Base-by-base conservation (phyloP, 2,329 filamentous ascomycete genomes). In the Grosmannia huntii region DNA sequence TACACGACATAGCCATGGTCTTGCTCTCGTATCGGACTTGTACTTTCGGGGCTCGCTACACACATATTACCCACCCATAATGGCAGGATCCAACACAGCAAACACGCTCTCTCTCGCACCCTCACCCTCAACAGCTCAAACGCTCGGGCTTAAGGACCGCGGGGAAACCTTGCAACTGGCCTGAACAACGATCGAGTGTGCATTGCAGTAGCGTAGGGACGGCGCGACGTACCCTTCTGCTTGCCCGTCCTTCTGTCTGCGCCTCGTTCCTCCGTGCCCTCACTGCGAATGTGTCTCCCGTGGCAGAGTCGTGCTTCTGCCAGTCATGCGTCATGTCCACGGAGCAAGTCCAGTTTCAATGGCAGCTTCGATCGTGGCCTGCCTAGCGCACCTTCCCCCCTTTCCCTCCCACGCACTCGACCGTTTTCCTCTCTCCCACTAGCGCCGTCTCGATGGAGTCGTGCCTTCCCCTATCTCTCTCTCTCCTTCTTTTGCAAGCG, bases 101-200 rank as follows among this genome's bases (percentile, higher is more conserved):
- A n/a, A n/a, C n/a, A n/a, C n/a, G n/a, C n/a, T n/a, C n/a, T n/a
- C n/a, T n/a, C n/a, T n/a, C n/a, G n/a, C 36, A 38, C 12, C 16
- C 36, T 38, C 36, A 4, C 36, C 4, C 12, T 16, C 12, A 16
- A 4, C 14, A 46, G 9, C 19, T 7, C 44, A 46, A 5, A 14
- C 46, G 44, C 12, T 49, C 21, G n/a, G 44, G 10, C 44, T n/a
- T 21, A 14, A 12, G 31, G 33, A 53, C 51, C 51, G 51, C 51
- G 51, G 51, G 51, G 51, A 53, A 53, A 38, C 51, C 51, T 53
- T 53, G 51, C 51, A 53, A 38, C 19, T 28, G n/a, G 31, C 51
- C 51, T 53, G 31, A 19, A 53, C 28, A 53, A 12, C 31, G 51
- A 33, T 33, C 51, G 51, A 53, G 14, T 38, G 51, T 49, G 31